Evolutionary conservation across 768 basidiomycete species (phyloP), one percentile per base, ranked within the genome.

Genomic region (Mycena rebaudengoi): DNA sequence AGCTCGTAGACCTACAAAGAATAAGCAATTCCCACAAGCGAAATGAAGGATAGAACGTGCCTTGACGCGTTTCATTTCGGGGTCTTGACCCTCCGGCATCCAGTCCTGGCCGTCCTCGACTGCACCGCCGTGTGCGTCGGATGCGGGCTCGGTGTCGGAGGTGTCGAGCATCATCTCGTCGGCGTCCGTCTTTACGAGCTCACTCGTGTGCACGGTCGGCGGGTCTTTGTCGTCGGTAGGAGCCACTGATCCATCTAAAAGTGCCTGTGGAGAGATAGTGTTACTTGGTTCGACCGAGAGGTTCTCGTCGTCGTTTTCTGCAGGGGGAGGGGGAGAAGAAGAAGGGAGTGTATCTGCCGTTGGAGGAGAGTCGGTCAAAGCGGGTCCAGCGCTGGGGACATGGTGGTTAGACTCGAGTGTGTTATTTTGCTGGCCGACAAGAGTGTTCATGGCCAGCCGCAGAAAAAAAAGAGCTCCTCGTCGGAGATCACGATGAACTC

Each of bases 1-100:
- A 99, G 90, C 77, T 96, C 91, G 78, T 99, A 99, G 26, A 99
- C 97, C 91, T 99, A 65, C 28, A 20, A 21, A 41, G 37, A 33
- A 39, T 62, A 49, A 66, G 56, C 28, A 71, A 65, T 70, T 61
- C 60, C 51, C 52, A 59, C 50, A 68, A 69, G 60, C 52, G 48
- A 61, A 65, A 70, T 50, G 33, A 49, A 60, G 55, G 50, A 71
- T 73, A 18, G 67, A 66, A 71, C 86, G 69, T 74, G 89, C 90
- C 85, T 91, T 94, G 79, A 94, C 91, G 86, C 92, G 92, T 82
- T 93, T 93, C 73, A 91, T 79, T 69, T 92, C 91, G 71, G 89
- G 86, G 70, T 90, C 88, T 23, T 50, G 66, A 52, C 82, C 79
- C 60, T 91, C 91, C 7, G 85, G 78, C 64, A 85, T 74, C 82